phyloP scores from a whole-genome alignment of 495 filamentous ascomycete genomes.

The Rhypophila decipiens region DNA sequence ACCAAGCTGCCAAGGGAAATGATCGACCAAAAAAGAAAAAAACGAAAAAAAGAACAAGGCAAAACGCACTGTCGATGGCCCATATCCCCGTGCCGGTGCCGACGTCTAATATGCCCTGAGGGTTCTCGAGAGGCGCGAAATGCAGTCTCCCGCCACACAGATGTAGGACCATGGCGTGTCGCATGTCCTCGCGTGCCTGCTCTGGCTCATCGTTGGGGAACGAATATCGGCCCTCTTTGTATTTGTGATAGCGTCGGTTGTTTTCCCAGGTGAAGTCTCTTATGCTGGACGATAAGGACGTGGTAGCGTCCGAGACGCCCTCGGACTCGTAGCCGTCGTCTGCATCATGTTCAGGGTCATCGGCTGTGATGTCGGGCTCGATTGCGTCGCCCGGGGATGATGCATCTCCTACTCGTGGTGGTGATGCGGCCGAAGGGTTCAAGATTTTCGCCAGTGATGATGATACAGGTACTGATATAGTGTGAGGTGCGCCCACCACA shows the following conservation, averaged over 20 bases:
- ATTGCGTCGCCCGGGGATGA: not conserved
- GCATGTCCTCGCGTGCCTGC: conserved; percentile 54
- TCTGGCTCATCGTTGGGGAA: conserved; percentile 50
- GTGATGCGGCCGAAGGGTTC: not conserved
- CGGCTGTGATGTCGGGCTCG: not conserved
- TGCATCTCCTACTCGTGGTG: not conserved
- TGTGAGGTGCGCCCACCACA: not conserved
- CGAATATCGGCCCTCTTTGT: conserved; percentile 45
- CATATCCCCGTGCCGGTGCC: conserved; percentile 60
- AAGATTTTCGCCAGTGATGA: too few relatives aligned
- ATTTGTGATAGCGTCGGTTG: conserved; percentile 50
- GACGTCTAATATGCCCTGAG: conserved; percentile 48
- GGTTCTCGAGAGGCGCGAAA: conserved; percentile 43
- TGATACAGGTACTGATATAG: not conserved
- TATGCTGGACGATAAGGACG: conserved; percentile 33
- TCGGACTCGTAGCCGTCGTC: conserved; percentile 11
- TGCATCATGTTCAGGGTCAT: not conserved
- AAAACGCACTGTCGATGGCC: conserved; percentile 45
- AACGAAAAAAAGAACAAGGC: not conserved
- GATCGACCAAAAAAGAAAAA: too few relatives aligned
- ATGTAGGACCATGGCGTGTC: conserved; percentile 40
- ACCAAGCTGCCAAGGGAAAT: too few relatives aligned
- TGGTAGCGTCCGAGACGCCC: conserved; percentile 6
- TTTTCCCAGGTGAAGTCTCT: conserved; percentile 43
- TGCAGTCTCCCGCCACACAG: conserved; percentile 36